phyloP scores from a whole-genome alignment of 306 rosid species.

The Phaseolus lunatus region DNA sequence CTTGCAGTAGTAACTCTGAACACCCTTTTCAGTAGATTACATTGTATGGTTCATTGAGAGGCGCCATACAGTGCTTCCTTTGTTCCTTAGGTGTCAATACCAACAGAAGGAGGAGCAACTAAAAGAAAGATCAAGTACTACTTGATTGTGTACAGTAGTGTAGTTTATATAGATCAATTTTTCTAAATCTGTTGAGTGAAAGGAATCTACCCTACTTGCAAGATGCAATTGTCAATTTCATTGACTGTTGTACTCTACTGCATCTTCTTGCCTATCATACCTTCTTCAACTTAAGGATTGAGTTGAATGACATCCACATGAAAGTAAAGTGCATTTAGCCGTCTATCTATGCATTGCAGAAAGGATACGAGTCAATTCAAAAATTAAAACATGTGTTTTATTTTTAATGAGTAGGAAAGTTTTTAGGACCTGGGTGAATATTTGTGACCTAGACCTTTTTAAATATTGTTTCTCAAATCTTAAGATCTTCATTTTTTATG shows the following conservation, averaged over 20 bases:
- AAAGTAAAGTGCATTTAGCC: slow-evolving; percentile 28
- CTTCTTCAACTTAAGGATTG: not conserved
- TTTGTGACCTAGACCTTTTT: not conserved
- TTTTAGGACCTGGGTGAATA: slow-evolving; percentile 17
- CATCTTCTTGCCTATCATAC: slow-evolving; percentile 1
- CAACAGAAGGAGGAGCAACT: slow-evolving; percentile 19
- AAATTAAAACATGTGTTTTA: slow-evolving; percentile 3
- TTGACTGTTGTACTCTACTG: slow-evolving; percentile 20
- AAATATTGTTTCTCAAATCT: slow-evolving; percentile 39
- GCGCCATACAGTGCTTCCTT: slow-evolving; percentile 15
- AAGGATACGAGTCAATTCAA: slow-evolving; percentile 12
- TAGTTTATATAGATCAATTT: slow-evolving; percentile 4
- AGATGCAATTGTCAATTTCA: slow-evolving; percentile 29
- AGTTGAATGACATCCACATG: slow-evolving; percentile 25
- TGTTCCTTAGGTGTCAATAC: slow-evolving; percentile 4
- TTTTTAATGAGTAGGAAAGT: not conserved
- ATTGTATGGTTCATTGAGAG: slow-evolving; percentile 16
- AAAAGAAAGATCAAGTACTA: slow-evolving; percentile 10
- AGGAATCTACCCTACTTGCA: not conserved
- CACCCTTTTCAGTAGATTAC: not conserved
- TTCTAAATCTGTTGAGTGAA: slow-evolving; percentile 1
- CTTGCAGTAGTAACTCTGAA: slow-evolving; percentile 32
- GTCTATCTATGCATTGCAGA: not conserved
- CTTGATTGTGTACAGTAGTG: not conserved
- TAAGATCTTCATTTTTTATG: slow-evolving; percentile 24